Evolutionary conservation across 106 monocot genomes (phyloP).

Genomic region (Dendrobium huoshanense): DNA sequence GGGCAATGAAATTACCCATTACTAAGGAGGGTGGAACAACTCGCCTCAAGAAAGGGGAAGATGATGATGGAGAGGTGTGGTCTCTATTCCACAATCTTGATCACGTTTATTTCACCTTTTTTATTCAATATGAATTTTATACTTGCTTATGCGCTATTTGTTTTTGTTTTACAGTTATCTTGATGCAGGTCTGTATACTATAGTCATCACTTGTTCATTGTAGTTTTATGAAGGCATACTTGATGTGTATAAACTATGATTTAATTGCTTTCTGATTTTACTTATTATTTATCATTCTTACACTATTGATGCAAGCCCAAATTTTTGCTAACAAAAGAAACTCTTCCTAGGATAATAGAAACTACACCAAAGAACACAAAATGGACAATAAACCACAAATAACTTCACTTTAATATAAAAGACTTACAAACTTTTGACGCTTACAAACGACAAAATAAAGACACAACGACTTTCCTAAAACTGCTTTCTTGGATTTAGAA

Average conservation of each 20-base stretch:
- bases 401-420: too few species aligned
- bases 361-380: too few species aligned
- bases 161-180: not conserved
- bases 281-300: not conserved
- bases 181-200: not conserved
- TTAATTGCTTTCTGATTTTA: not conserved
- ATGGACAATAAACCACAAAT: too few species aligned
- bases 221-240: not conserved
- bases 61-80: slow-evolving; percentile 9
- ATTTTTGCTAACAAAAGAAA: too few species aligned
- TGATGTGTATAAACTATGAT: not conserved
- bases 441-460: too few species aligned
- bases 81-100: not conserved
- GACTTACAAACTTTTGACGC: too few species aligned
- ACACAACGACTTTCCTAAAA: too few species aligned
- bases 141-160: not conserved
- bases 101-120: not conserved
- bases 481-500: too few species aligned
- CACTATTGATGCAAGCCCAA: not conserved
- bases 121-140: not conserved
- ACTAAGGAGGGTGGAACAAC: slow-evolving; percentile 36
- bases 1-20: slow-evolving; percentile 41
- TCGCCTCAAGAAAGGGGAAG: slow-evolving; percentile 25
- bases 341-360: too few species aligned
- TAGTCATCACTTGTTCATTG: not conserved